phyloP scores from a whole-genome alignment of 495 filamentous ascomycete species.

The Sordaria brevicollis region DNA sequence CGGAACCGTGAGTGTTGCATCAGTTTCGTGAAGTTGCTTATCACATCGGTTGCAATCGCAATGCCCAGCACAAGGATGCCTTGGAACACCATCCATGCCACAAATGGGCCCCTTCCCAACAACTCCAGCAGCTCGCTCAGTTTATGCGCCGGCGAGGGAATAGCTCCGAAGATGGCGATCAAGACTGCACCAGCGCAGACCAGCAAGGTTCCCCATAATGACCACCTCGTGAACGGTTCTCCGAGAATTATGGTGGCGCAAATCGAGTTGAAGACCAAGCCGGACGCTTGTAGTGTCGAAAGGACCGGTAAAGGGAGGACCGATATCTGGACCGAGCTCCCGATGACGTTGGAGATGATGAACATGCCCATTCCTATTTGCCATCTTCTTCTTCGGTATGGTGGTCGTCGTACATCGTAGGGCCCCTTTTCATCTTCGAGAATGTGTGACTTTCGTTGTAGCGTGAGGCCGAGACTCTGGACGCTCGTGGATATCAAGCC shows the following conservation, averaged over 20 bases:
- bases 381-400: conserved; percentile 87
- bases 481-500: conserved; percentile 87
- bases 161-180: conserved; percentile 89
- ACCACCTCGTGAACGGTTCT: conserved; percentile 90
- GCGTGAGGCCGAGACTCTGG: conserved; percentile 90
- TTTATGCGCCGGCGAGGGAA: conserved; percentile 89
- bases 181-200: conserved; percentile 78
- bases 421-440: conserved; percentile 89
- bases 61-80: conserved; percentile 59
- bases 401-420: conserved; percentile 68
- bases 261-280: conserved; percentile 95
- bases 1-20: conserved; percentile 53
- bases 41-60: conserved; percentile 50
- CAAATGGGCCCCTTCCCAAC: conserved; percentile 61
- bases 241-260: conserved; percentile 89
- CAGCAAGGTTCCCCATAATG: conserved; percentile 75
- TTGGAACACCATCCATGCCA: conserved; percentile 85
- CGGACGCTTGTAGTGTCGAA: conserved; percentile 90
- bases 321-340: conserved; percentile 95
- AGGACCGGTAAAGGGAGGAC: conserved; percentile 90
- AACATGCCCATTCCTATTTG: conserved; percentile 98
- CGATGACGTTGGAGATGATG: conserved; percentile 83
- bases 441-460: conserved; percentile 97
- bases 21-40: conserved; percentile 35
- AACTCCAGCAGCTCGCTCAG: conserved; percentile 72